Percentiles rank a stretch among this genome's conserved stretches.
These are phyloP conservation scores for Leccinum longicurvipes DNA, from an alignment of 768 basidiomycete species.

Conservation along the genomic window DNA sequence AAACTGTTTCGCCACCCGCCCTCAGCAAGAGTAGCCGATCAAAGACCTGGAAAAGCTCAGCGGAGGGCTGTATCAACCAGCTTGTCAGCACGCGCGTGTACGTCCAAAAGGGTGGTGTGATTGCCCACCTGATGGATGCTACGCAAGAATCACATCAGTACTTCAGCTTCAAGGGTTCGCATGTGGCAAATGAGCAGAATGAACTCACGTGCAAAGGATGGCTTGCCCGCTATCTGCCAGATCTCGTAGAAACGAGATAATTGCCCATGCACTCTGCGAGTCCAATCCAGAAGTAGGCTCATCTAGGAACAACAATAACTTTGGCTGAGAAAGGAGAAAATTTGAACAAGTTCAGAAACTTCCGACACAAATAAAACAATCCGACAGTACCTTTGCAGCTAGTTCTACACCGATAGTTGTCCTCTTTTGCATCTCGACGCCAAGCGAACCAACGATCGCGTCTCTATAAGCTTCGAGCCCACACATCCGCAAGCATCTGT, in stretches of 20 bases:
- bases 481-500: constrained; percentile 56
- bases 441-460: constrained; percentile 63
- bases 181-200: not conserved
- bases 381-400: constrained; percentile 56
- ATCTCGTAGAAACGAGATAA: constrained; percentile 68
- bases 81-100: not conserved
- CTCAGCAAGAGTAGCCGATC: constrained; percentile 75
- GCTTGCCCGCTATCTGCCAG: constrained; percentile 82
- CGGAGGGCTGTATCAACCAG: constrained; percentile 54
- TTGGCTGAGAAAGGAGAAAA: constrained; percentile 44
- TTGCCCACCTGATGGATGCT: constrained; percentile 39
- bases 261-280: constrained; percentile 85
- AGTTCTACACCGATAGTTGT: constrained; percentile 87
- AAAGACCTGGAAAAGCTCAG: constrained; percentile 78
- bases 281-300: constrained; percentile 89
- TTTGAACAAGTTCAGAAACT: not conserved
- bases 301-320: constrained; percentile 79
- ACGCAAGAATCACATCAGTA: not conserved
- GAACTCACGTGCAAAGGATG: constrained; percentile 82
- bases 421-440: constrained; percentile 73
- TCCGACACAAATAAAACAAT: not conserved
- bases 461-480: constrained; percentile 65
- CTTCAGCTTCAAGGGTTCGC: not conserved
- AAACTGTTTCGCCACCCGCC: constrained; percentile 61
- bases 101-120: too few relatives aligned